These are phyloP conservation scores for Termitomyces sp. DNA, from an alignment of 1,284 basidiomycete species.

Conservation along the genomic window DNA sequence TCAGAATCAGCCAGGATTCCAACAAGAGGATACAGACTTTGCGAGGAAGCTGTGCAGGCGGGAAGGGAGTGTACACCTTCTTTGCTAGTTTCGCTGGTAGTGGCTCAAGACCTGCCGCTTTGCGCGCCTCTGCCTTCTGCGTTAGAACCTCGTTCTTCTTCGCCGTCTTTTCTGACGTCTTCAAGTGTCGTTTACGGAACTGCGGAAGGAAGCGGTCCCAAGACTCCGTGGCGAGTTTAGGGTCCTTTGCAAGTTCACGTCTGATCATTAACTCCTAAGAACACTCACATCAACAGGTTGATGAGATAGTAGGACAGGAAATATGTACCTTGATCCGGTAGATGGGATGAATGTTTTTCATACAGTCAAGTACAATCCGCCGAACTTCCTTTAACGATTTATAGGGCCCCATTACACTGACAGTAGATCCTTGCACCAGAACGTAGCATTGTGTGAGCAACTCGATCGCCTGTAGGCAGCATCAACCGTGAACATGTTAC, in stretches of 20 bases:
- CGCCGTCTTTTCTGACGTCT: slow-evolving; percentile 86
- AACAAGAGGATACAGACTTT: slow-evolving; percentile 51
- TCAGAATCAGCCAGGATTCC: background rate
- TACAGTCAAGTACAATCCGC: slow-evolving; percentile 93
- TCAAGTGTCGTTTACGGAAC: slow-evolving; percentile 91
- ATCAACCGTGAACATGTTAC: background rate
- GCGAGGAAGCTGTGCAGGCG: slow-evolving; percentile 88
- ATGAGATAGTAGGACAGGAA: slow-evolving; percentile 5
- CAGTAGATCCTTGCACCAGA: slow-evolving; percentile 96
- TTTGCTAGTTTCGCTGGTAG: slow-evolving; percentile 56
- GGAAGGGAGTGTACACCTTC: slow-evolving; percentile 99
- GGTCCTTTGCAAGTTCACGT: slow-evolving; percentile 96
- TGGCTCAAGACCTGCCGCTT: slow-evolving; percentile 53
- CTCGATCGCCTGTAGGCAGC: slow-evolving; percentile 78
- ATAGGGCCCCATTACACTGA: slow-evolving; percentile 95
- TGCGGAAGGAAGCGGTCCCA: slow-evolving; percentile 98
- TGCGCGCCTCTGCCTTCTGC: slow-evolving; percentile 53
- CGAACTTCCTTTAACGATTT: slow-evolving; percentile 96
- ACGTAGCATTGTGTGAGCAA: slow-evolving; percentile 96
- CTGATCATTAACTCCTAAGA: slow-evolving; percentile 95
- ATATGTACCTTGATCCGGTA: slow-evolving; percentile 92
- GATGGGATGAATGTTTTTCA: slow-evolving; percentile 99
- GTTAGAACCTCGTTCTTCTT: slow-evolving; percentile 72
- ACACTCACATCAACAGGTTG: background rate
- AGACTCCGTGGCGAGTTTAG: slow-evolving; percentile 88